Conservation (phyloP, 306 rosid species). For the Pyrus pyrifolia region DNA sequence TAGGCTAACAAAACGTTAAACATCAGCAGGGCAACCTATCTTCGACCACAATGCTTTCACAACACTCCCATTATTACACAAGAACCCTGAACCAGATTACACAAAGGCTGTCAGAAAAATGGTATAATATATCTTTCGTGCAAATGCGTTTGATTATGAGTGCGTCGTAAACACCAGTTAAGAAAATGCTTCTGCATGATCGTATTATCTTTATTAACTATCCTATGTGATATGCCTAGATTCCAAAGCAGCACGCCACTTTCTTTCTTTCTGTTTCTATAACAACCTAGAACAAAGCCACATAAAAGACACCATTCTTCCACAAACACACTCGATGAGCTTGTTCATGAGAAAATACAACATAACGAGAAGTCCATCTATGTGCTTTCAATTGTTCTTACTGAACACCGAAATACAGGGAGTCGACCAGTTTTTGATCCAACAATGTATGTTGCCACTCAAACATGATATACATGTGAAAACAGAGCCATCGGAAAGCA, state of each 20-base stretch:
- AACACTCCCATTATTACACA: slow-evolving; percentile 22
- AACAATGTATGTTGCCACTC: not conserved
- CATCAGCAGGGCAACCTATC: slow-evolving; percentile 56
- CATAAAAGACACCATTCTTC: not conserved
- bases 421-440: not conserved
- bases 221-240: not conserved
- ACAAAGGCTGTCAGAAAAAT: not conserved
- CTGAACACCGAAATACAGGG: not conserved
- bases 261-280: not conserved
- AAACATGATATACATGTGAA: slow-evolving; percentile 35
- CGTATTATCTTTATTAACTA: not conserved
- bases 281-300: not conserved
- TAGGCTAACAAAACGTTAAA: not conserved
- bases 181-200: not conserved
- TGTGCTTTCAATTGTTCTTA: not conserved
- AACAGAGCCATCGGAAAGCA: slow-evolving; percentile 33
- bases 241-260: not conserved
- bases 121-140: not conserved
- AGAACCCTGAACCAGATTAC: slow-evolving; percentile 32
- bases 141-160: too few relatives aligned
- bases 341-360: too few relatives aligned
- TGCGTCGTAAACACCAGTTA: not conserved
- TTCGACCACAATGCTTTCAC: slow-evolving; percentile 43
- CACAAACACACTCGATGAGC: not conserved
- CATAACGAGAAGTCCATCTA: not conserved